These are phyloP conservation scores for Lepidopterella palustris DNA, from an alignment of 495 filamentous ascomycete species.

Conservation along the genomic window DNA sequence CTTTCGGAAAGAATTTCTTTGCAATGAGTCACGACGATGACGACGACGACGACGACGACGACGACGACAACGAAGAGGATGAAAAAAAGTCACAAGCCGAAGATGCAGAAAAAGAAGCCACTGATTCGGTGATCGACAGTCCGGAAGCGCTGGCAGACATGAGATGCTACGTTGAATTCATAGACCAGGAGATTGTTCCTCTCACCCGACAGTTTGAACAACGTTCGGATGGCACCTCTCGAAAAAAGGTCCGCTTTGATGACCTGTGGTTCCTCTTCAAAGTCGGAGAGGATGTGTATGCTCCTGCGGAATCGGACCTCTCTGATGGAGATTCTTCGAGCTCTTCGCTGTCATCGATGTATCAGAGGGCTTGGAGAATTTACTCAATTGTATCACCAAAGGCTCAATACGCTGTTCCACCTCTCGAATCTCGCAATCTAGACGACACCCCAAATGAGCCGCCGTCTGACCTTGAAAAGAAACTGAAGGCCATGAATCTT, in stretches of 20 bases:
- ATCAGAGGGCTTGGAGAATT: background rate
- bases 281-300: background rate
- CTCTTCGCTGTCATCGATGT: background rate
- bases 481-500: background rate
- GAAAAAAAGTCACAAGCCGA: background rate
- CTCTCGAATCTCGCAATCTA: background rate
- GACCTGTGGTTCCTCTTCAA: constrained; percentile 4
- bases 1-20: too few species aligned
- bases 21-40: background rate
- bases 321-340: background rate
- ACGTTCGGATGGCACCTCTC: background rate
- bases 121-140: background rate
- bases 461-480: background rate
- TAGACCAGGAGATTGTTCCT: background rate
- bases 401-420: background rate
- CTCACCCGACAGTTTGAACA: background rate
- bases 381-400: too few species aligned
- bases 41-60: background rate
- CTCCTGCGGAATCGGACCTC: background rate
- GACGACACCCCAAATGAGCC: background rate
- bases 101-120: background rate
- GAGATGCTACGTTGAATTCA: background rate
- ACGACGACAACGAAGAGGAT: background rate
- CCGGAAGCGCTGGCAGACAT: background rate
- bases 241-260: background rate